Base-by-base conservation (phyloP, 2,329 filamentous ascomycete genomes). In the Exophiala oligosperma region DNA sequence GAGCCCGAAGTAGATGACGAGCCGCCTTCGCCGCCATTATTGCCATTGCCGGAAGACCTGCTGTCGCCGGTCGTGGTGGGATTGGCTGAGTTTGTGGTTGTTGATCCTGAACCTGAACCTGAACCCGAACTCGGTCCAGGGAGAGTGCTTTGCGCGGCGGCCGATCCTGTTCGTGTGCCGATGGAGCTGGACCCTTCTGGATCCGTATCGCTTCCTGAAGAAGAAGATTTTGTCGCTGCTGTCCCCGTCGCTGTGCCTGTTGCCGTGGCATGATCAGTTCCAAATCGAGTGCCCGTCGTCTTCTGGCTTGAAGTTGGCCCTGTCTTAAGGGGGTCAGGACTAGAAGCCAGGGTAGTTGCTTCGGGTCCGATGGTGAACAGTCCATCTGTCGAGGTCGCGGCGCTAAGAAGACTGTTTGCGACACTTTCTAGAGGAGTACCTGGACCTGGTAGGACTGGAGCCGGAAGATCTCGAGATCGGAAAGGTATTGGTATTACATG, bases 371-470 rank as follows among this genome's bases (percentile, higher is more conserved):
- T 17, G 4, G 46, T 48, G 1, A 48, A 14, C 23, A 28, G 26
- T 3, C 41, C 55, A 38, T 41, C 14, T 21, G 51, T 24, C 6
- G 48, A 48, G 7, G 54, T 52, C 14, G 55, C 26, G 4, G 55
- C 41, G 35, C 57, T 49, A 12, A 60, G 38, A 6, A 62, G n/a
- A 7, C 59, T 57, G 49, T 57, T 57, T 8, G 54, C 60, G 23
- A 60, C 54, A 24, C 56, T 57, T 46, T 59, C 59, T 21, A 61
- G 26, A 32, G 59, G 44, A 23, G 44, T 43, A 8, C 53, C 38
- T 32, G 55, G 56, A 8, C 43, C 14, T 28, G 40, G 40, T 21
- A 50, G 28, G n/a, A 58, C 26, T 26, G 54, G 59, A 11, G 48
- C 17, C 28, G 40, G 40, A n/a, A 51, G 23, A 21, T 46, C 53